These are phyloP conservation scores for Pythium aphanidermatum DNA, from an alignment of 352 stramenopile genomes.

Conservation along the genomic window DNA sequence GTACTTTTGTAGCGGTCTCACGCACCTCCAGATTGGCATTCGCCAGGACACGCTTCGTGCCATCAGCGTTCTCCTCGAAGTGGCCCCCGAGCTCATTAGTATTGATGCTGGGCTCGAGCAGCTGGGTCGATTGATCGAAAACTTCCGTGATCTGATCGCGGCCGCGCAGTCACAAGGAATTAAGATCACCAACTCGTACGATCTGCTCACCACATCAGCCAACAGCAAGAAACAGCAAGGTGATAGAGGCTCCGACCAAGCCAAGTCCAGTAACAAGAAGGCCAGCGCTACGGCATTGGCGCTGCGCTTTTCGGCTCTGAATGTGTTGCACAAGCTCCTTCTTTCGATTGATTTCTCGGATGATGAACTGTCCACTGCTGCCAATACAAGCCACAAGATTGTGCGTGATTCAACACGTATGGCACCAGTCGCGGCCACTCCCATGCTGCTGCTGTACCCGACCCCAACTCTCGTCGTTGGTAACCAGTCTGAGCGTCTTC, in stretches of 20 bases:
- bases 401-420: constrained; percentile 9
- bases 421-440: constrained; percentile 18
- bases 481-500: constrained; percentile 28
- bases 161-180: constrained; percentile 62
- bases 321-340: constrained; percentile 61
- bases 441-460: constrained; percentile 53
- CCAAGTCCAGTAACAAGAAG: constrained; percentile 42
- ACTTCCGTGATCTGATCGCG: constrained; percentile 68
- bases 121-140: constrained; percentile 64
- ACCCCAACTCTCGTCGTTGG: constrained; percentile 25
- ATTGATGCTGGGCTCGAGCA: constrained; percentile 46
- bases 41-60: constrained; percentile 62
- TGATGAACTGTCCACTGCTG: constrained; percentile 4
- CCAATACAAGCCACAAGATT: not conserved
- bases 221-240: constrained; percentile 6
- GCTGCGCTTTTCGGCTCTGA: constrained; percentile 53
- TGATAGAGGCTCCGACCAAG: constrained; percentile 8
- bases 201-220: constrained; percentile 29
- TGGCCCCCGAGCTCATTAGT: constrained; percentile 46
- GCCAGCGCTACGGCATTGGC: constrained; percentile 32
- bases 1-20: constrained; percentile 78
- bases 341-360: constrained; percentile 34
- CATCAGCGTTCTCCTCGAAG: constrained; percentile 63
- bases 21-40: constrained; percentile 70
- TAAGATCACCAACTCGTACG: constrained; percentile 75